Base-by-base conservation (phyloP, 2,329 filamentous ascomycete genomes). In the Colletotrichum sp. region DNA sequence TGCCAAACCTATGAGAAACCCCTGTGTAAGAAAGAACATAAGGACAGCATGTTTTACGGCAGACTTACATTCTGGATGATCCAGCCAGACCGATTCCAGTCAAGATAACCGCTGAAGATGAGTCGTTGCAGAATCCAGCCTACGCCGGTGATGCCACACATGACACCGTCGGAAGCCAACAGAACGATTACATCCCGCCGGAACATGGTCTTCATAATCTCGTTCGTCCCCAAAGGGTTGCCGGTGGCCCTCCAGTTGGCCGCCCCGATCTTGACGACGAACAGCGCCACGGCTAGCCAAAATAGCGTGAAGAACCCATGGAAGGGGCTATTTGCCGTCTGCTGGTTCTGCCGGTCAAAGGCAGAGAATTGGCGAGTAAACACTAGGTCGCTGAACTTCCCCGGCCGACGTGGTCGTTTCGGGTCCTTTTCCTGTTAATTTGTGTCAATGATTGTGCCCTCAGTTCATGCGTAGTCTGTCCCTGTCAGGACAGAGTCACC, bases 261-360 rank as follows among this genome's bases (percentile, higher is more conserved):
- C 36, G 91, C 90, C 0, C 90, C 93, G 64, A 95, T 92, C 81
- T 92, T 92, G 39, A 94, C 80, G 74, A 95, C 90, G 79, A 94
- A 89, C 59, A 96, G 82, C 8, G 90, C 89, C 77, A 95, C 92
- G 10, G 89, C 89, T 63, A 95, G 89, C 94, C 95, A 96, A 83
- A 95, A 95, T 1, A 96, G 86, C 0, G 93, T 94, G 80, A 95
- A 96, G 85, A 96, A 96, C 34, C 95, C 95, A 81, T 94, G 92
- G 80, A 96, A 96, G 0, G 93, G 92, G 57, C 92, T 95, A 64
- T 93, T 92, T 5, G 90, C 89, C 3, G 91, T 90, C 2, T 86
- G 86, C 7, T 89, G 88, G 80, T 95, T 96, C 78, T 94, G 92
- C 13, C 93, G 89, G 83, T 96, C 94, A 82, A 96, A 96, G 0